Evolutionary conservation across 2,329 filamentous ascomycete species (phyloP).

Genomic region (Exophiala spinifera): DNA sequence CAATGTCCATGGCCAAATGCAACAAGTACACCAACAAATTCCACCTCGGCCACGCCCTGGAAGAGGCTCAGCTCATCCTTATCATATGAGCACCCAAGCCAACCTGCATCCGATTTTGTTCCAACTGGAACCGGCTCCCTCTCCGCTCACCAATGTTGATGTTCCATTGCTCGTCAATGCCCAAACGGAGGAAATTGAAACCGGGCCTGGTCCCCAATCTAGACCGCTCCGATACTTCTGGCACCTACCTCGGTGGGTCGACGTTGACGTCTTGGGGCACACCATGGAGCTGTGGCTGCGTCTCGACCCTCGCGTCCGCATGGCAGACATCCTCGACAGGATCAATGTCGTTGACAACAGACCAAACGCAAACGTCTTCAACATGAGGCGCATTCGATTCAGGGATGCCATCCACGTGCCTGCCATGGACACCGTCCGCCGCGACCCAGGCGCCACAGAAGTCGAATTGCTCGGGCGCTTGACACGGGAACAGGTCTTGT

Average conservation of each 20-base stretch:
- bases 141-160: background rate
- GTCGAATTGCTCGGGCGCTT: slow-evolving; percentile 12
- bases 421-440: background rate
- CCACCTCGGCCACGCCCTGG: slow-evolving; percentile 6
- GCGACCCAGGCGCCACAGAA: slow-evolving; percentile 7
- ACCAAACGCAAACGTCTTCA: slow-evolving; percentile 7
- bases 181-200: slow-evolving; percentile 6
- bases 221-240: slow-evolving; percentile 21
- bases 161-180: slow-evolving; percentile 12
- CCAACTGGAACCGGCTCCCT: slow-evolving; percentile 14
- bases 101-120: slow-evolving; percentile 23
- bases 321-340: slow-evolving; percentile 20
- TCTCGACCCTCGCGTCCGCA: slow-evolving; percentile 18
- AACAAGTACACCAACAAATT: background rate
- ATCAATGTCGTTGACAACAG: slow-evolving; percentile 6
- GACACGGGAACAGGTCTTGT: slow-evolving; percentile 17
- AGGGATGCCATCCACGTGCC: slow-evolving; percentile 7
- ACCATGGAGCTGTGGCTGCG: slow-evolving; percentile 24
- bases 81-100: slow-evolving; percentile 5
- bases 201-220: background rate
- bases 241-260: slow-evolving; percentile 22
- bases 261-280: slow-evolving; percentile 15
- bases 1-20: background rate
- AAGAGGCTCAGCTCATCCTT: slow-evolving; percentile 12
- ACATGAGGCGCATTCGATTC: slow-evolving; percentile 19